Conservation (phyloP, 768 basidiomycete species). For the Vishniacozyma victoriae region DNA sequence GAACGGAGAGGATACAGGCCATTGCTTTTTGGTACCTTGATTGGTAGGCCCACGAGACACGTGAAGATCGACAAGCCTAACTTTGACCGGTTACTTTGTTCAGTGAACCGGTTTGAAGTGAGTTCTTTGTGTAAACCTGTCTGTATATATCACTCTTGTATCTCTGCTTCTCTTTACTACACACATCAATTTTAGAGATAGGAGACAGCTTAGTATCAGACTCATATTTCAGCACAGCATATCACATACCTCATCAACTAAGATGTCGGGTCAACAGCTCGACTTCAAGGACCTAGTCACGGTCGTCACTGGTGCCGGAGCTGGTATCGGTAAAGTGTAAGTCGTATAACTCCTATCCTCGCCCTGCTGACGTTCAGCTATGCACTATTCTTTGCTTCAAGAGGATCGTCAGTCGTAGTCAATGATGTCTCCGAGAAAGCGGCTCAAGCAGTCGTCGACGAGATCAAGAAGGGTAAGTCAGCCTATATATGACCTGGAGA, state of each 20-base stretch:
- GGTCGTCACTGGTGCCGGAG: constrained; percentile 90
- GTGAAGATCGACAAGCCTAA: no score
- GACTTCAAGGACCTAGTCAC: constrained; percentile 56
- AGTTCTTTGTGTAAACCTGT: no score
- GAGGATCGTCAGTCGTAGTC: constrained; percentile 89
- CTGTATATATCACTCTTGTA: no score
- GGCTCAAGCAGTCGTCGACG: constrained; percentile 85
- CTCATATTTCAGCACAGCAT: no score
- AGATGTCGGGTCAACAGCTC: constrained; percentile 7
- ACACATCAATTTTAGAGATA: no score
- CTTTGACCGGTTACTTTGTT: no score
- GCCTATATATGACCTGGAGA: background rate
- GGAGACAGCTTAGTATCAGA: no score
- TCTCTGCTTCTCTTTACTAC: no score
- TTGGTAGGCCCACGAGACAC: no score
- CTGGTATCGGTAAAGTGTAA: constrained; percentile 86
- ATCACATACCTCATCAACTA: background rate
- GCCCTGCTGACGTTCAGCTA: constrained; percentile 55
- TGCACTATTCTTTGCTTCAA: constrained; percentile 80
- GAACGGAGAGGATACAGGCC: no score
- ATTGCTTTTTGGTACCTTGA: no score
- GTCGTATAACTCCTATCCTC: constrained; percentile 40
- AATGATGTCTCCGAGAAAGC: constrained; percentile 86
- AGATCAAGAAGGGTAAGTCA: constrained; percentile 70
- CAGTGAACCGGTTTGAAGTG: no score